Percentiles rank a stretch among this genome's conserved stretches.
phyloP scores from a whole-genome alignment of 345 rosid genomes.

The Citrus australasica region DNA sequence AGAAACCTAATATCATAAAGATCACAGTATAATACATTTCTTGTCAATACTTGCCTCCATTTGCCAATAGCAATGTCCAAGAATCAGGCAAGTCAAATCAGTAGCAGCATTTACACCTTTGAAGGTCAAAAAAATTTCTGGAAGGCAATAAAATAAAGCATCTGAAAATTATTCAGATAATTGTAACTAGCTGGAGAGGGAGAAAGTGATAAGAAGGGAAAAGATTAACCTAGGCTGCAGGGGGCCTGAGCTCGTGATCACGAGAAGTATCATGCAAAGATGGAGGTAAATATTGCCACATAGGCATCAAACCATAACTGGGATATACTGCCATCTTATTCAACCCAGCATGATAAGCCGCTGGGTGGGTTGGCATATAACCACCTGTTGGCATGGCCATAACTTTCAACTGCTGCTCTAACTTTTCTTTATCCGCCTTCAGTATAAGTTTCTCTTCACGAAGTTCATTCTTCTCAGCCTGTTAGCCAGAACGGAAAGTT shows the following conservation, averaged over 20 bases:
- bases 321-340: slow-evolving; percentile 67
- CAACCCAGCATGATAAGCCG: slow-evolving; percentile 46
- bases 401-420: slow-evolving; percentile 69
- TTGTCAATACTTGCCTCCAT: slow-evolving; percentile 6
- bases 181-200: not conserved
- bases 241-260: slow-evolving; percentile 93
- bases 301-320: slow-evolving; percentile 68
- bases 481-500: not conserved
- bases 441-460: slow-evolving; percentile 77
- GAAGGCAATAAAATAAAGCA: slow-evolving; percentile 14
- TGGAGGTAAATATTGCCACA: slow-evolving; percentile 95
- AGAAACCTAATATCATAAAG: not conserved
- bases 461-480: slow-evolving; percentile 89
- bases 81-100: slow-evolving; percentile 6
- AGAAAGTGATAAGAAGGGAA: not conserved
- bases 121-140: slow-evolving; percentile 10
- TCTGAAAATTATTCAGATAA: slow-evolving; percentile 4
- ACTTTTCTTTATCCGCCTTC: slow-evolving; percentile 74
- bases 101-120: slow-evolving; percentile 23
- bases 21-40: not conserved
- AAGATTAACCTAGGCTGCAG: slow-evolving; percentile 63
- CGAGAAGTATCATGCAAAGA: slow-evolving; percentile 74
- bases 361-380: slow-evolving; percentile 50
- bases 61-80: slow-evolving; percentile 15
- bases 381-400: slow-evolving; percentile 53